Evolutionary conservation across 2,329 filamentous ascomycete genomes (phyloP), one percentile per base, ranked within the genome.

Genomic region (Exophiala alcalophila): DNA sequence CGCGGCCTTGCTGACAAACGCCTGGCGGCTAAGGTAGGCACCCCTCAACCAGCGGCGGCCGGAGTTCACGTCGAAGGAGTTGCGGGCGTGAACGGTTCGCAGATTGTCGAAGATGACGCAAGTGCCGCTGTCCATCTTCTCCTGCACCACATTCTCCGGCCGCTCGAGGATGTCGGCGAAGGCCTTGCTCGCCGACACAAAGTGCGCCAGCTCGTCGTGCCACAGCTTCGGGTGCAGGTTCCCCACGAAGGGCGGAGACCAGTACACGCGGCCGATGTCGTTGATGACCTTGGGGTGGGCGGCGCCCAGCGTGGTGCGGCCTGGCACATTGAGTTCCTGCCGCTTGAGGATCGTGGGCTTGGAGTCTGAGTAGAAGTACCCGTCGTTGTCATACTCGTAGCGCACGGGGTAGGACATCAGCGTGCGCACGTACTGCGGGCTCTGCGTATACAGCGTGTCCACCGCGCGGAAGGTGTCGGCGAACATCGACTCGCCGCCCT

Each of bases 71-170:
- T 91, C 80, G 64, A 97, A 97, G 20, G 80, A 78, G 11, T 72
- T 76, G 3, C 92, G 73, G 0, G 89, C 91, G 68, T 97, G 92
- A 59, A 94, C 65, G n/a, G 94, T 73, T 12, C 91, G 75, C 26
- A 53, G 35, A 60, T 97, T 97, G 61, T 94, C 84, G 60, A 98
- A 97, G n/a, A 98, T 74, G 9, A 90, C 89, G 60, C 88, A 94
- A 59, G 95, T 86, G 3, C 91, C 92, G 3, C 85, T 80, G 40
- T 80, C 70, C 63, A 96, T 70, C 64, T 83, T 83, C 45, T 83
- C 72, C 68, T 91, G 75, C 58, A 83, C 84, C 39, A 88, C 65
- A 47, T 77, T 77, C 3, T 68, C 60, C 0, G 73, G 65, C 1
- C 70, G 59, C 52, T 86, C 81, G 16, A 92, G 65, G 0, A 76